A percentile compares a stretch with the other conserved stretches of the same genome.
Evolutionary conservation across 495 filamentous ascomycete genomes (phyloP).

Genomic region (Arthonia radiata): DNA sequence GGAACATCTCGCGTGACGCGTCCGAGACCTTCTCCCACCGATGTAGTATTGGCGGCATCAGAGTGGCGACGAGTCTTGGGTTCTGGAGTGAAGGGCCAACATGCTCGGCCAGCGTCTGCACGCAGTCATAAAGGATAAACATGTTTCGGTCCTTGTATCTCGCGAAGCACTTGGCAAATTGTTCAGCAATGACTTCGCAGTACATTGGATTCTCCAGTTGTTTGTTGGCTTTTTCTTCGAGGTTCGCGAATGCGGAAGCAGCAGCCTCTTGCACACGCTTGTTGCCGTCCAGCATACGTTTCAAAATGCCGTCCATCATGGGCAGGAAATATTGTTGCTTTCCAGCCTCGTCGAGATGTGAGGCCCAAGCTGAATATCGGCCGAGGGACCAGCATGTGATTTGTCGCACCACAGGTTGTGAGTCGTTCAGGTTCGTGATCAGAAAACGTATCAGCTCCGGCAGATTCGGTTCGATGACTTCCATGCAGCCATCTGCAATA

Average conservation of each 20-base stretch:
- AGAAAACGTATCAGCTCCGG: slow-evolving; percentile 80
- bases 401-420: slow-evolving; percentile 77
- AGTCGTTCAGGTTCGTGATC: slow-evolving; percentile 61
- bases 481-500: slow-evolving; percentile 85
- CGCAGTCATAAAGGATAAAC: slow-evolving; percentile 96
- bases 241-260: slow-evolving; percentile 83
- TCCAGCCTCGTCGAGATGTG: slow-evolving; percentile 39
- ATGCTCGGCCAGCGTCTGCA: slow-evolving; percentile 88
- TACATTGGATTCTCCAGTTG: slow-evolving; percentile 41
- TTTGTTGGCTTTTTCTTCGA: slow-evolving; percentile 79
- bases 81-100: slow-evolving; percentile 55
- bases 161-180: slow-evolving; percentile 75
- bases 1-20: slow-evolving; percentile 81
- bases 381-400: slow-evolving; percentile 97
- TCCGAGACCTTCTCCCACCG: slow-evolving; percentile 75
- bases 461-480: slow-evolving; percentile 70
- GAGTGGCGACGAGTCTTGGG: slow-evolving; percentile 50
- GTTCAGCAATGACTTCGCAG: slow-evolving; percentile 69
- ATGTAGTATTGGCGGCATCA: slow-evolving; percentile 87
- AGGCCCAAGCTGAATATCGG: slow-evolving; percentile 83
- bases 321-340: slow-evolving; percentile 68
- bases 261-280: slow-evolving; percentile 96
- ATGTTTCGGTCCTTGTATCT: slow-evolving; percentile 98
- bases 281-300: slow-evolving; percentile 84
- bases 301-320: slow-evolving; percentile 91